Percentiles rank a stretch among this genome's conserved stretches.
Conservation (phyloP, 257 asterid genomes). For the Linaria vulgaris region DNA sequence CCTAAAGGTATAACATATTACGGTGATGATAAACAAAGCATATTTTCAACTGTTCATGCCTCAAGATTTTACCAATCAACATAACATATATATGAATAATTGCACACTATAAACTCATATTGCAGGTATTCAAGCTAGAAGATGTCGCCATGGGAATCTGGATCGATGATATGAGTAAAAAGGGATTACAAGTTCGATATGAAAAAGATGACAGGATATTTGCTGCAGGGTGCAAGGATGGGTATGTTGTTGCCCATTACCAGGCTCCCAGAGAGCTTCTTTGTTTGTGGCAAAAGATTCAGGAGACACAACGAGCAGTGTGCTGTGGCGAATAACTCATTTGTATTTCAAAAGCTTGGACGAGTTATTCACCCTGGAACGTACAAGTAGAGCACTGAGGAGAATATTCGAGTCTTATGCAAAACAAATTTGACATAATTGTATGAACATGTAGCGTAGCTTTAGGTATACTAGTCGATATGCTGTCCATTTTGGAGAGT, state of each 20-base stretch:
- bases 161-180: conserved; percentile 76
- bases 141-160: conserved; percentile 98
- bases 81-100: not conserved
- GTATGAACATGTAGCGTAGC: conserved; percentile 22
- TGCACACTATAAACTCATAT: not conserved
- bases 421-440: conserved; percentile 23
- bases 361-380: not conserved
- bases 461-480: not conserved
- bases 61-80: not conserved
- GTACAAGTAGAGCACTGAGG: not conserved
- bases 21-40: not conserved
- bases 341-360: too few relatives aligned
- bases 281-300: conserved; percentile 94
- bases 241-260: conserved; percentile 84
- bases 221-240: conserved; percentile 78
- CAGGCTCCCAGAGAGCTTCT: conserved; percentile 92
- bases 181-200: conserved; percentile 65
- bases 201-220: conserved; percentile 75
- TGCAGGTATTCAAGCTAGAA: conserved; percentile 94
- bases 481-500: conserved; percentile 21
- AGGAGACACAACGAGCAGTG: conserved; percentile 53
- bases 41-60: not conserved
- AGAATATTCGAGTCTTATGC: not conserved
- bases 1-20: conserved; percentile 55
- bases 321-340: conserved; percentile 71